Conservation (phyloP, 1,139 yeast genomes). For the Candida anutae region DNA sequence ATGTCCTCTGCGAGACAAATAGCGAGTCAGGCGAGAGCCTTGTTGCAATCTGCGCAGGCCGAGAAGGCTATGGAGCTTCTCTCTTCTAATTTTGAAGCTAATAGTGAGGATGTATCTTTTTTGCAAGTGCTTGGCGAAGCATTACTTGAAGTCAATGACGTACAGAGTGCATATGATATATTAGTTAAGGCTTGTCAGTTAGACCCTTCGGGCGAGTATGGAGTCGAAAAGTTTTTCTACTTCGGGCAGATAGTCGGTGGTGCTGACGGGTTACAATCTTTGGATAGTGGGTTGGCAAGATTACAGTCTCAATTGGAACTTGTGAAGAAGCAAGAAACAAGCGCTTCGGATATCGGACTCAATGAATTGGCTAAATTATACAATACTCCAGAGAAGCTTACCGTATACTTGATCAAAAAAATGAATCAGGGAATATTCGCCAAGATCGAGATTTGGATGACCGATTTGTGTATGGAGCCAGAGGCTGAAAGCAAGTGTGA, state of each 20-base stretch:
- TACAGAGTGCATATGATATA: slow-evolving; percentile 68
- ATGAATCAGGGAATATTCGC: slow-evolving; percentile 74
- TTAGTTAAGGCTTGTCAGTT: slow-evolving; percentile 56
- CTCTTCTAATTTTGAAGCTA: slow-evolving; percentile 19
- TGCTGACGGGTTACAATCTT: slow-evolving; percentile 56
- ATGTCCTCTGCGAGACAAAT: slow-evolving; percentile 6
- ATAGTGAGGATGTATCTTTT: slow-evolving; percentile 24
- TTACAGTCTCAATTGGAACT: slow-evolving; percentile 35
- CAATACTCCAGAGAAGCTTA: slow-evolving; percentile 17
- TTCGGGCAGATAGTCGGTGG: slow-evolving; percentile 92
- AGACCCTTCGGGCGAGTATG: slow-evolving; percentile 59
- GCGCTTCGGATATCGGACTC: slow-evolving; percentile 18
- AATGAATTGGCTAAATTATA: slow-evolving; percentile 21
- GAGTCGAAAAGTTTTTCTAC: slow-evolving; percentile 78
- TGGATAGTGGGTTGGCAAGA: slow-evolving; percentile 55
- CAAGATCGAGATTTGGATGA: slow-evolving; percentile 96
- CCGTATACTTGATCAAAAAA: slow-evolving; percentile 41
- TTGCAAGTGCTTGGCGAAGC: slow-evolving; percentile 59
- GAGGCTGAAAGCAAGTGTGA: slow-evolving; percentile 83
- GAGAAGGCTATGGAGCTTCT: slow-evolving; percentile 33
- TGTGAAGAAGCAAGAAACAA: slow-evolving; percentile 16
- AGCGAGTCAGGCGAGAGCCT: slow-evolving; percentile 19
- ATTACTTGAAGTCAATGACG: slow-evolving; percentile 67
- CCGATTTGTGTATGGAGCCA: slow-evolving; percentile 91
- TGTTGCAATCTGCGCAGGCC: slow-evolving; percentile 32